Percentiles rank a stretch among this genome's conserved stretches.
These are phyloP conservation scores for Blastocystis hominis DNA, from an alignment of 352 stramenopile genomes.

Conservation along the genomic window DNA sequence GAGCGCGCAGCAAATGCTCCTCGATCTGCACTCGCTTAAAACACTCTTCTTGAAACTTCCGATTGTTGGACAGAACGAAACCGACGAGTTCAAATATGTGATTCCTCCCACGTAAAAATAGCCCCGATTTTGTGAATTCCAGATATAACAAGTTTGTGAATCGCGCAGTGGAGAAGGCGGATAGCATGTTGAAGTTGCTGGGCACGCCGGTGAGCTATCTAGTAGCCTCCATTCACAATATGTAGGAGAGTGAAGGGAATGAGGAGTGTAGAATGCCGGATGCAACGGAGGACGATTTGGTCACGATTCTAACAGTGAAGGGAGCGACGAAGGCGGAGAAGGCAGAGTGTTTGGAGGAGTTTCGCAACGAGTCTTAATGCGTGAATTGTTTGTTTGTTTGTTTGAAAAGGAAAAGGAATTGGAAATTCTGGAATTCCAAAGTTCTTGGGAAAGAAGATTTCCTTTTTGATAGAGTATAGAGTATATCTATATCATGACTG, in stretches of 20 bases:
- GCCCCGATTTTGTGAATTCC: constrained; percentile 41
- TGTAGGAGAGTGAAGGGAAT: constrained; percentile 69
- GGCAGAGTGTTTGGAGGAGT: constrained; percentile 33
- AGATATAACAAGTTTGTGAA: constrained; percentile 93
- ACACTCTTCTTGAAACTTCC: constrained; percentile 86
- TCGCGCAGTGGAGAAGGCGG: constrained; percentile 66
- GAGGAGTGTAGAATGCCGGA: not conserved
- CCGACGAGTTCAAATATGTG: constrained; percentile 57
- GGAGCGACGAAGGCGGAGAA: constrained; percentile 29
- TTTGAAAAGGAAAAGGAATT: too few relatives aligned
- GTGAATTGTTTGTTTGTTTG: not conserved
- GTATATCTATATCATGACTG: too few relatives aligned
- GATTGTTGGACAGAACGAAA: constrained; percentile 69
- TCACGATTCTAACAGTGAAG: constrained; percentile 9
- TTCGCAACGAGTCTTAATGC: not conserved
- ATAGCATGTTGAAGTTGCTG: constrained; percentile 92
- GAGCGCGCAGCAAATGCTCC: constrained; percentile 90
- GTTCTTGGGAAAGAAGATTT: too few relatives aligned
- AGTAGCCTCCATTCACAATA: constrained; percentile 77
- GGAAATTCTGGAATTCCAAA: too few relatives aligned
- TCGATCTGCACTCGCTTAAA: constrained; percentile 93
- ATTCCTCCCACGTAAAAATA: constrained; percentile 11
- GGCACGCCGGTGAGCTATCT: constrained; percentile 85
- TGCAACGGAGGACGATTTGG: constrained; percentile 2
- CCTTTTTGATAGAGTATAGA: too few relatives aligned